phyloP scores from a whole-genome alignment of 1,139 yeast genomes.

The Zhuliangozyma parablackwelliae region DNA sequence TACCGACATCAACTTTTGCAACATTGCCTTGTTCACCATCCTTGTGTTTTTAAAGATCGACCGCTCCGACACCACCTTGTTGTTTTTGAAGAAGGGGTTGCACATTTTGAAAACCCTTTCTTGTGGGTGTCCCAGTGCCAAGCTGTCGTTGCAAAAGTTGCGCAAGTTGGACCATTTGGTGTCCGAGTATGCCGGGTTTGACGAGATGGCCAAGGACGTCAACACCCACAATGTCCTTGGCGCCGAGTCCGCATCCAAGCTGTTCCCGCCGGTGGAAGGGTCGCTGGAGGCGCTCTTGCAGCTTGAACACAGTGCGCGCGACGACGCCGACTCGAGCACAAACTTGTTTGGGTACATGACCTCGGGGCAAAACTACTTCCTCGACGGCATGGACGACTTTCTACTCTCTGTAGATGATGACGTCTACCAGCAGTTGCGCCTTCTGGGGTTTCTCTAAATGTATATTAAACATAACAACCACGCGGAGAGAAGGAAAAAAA shows the following conservation, averaged over 20 bases:
- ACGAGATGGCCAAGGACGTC: constrained; percentile 7
- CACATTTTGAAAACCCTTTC: constrained; percentile 13
- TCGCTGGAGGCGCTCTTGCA: constrained; percentile 4
- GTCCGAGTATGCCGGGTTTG: constrained; percentile 8
- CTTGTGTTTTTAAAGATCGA: constrained; percentile 15
- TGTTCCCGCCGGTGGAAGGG: constrained; percentile 6
- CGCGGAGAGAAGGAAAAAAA: too few species aligned
- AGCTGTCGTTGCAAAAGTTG: constrained; percentile 7
- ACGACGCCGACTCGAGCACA: constrained; percentile 2
- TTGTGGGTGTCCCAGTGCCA: constrained; percentile 16
- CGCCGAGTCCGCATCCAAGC: constrained; percentile 7
- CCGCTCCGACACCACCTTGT: constrained; percentile 13
- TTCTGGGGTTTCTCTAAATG: not conserved
- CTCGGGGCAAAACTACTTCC: constrained; percentile 5
- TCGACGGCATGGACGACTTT: constrained; percentile 6
- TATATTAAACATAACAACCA: too few species aligned
- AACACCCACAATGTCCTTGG: constrained; percentile 7
- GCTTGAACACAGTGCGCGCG: constrained; percentile 2
- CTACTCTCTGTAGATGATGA: constrained; percentile 7
- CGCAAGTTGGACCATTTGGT: constrained; percentile 8
- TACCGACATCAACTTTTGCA: constrained; percentile 16
- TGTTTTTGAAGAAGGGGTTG: constrained; percentile 15
- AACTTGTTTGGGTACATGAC: constrained; percentile 4
- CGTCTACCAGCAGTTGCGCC: constrained; percentile 6
- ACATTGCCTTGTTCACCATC: constrained; percentile 13